A percentile compares a stretch with the other conserved stretches of the same genome.
Evolutionary conservation across 768 basidiomycete genomes (phyloP).

Genomic region (Mycena galopus): DNA sequence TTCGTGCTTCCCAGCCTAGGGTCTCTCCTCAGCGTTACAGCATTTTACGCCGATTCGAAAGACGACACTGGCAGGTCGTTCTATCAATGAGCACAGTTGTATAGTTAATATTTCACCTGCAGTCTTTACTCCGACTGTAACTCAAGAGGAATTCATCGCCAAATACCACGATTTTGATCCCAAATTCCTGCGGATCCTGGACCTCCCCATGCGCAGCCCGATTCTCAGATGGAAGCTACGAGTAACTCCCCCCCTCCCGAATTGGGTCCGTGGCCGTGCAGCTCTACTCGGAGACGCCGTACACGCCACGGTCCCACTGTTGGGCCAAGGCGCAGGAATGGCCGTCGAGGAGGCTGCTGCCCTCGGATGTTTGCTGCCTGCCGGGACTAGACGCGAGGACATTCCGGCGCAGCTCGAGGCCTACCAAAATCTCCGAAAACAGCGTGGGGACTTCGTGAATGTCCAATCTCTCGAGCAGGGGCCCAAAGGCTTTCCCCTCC

Average conservation of each 20-base stretch:
- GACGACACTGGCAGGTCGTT: too few species aligned
- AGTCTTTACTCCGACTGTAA: too few species aligned
- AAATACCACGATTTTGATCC: conserved; percentile 6
- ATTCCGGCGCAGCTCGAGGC: not conserved
- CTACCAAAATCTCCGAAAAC: not conserved
- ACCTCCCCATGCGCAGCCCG: not conserved
- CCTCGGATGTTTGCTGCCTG: not conserved
- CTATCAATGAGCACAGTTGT: too few species aligned
- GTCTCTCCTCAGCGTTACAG: too few species aligned
- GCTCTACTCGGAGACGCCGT: conserved; percentile 18
- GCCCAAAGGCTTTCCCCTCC: too few species aligned
- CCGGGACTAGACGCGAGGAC: too few species aligned
- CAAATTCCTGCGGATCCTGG: conserved; percentile 12
- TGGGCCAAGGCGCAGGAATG: conserved; percentile 12
- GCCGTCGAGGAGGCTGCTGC: conserved; percentile 12
- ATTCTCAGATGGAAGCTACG: conserved; percentile 9
- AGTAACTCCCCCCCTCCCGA: not conserved
- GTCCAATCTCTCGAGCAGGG: not conserved
- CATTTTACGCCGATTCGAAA: too few species aligned
- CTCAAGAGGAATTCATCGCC: too few species aligned
- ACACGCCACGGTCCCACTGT: not conserved
- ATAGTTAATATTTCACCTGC: too few species aligned
- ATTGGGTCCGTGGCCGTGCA: conserved; percentile 7
- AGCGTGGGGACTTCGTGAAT: conserved; percentile 1
- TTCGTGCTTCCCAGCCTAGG: too few species aligned